Evolutionary conservation across 805 yeast species (phyloP).

Genomic region (Candida sonorensis): DNA sequence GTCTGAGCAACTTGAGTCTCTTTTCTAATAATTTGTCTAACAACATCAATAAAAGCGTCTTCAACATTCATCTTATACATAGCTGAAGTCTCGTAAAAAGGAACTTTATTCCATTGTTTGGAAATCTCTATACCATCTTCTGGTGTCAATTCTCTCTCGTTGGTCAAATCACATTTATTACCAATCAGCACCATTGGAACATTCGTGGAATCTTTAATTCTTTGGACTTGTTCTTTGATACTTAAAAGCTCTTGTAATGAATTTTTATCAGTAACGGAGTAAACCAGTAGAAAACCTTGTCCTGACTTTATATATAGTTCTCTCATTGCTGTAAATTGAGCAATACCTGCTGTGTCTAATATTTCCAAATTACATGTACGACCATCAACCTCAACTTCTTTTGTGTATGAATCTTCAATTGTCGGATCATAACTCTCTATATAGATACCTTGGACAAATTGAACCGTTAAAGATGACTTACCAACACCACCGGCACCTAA

Average conservation of each 20-base stretch:
- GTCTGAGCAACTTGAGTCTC: conserved; percentile 34
- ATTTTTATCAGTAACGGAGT: conserved; percentile 53
- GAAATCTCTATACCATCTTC: conserved; percentile 82
- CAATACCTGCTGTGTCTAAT: conserved; percentile 58
- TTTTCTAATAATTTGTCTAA: conserved; percentile 80
- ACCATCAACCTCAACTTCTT: conserved; percentile 83
- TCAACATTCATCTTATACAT: conserved; percentile 83
- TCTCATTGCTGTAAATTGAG: conserved; percentile 94
- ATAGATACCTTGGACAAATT: conserved; percentile 84
- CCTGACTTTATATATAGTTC: conserved; percentile 85
- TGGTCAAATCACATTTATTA: conserved; percentile 79
- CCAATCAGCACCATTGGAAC: conserved; percentile 92
- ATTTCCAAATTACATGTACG: conserved; percentile 81
- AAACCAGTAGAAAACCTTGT: conserved; percentile 58
- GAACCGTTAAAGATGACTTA: conserved; percentile 87
- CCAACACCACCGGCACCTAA: conserved; percentile 98
- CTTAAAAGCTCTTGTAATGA: conserved; percentile 73
- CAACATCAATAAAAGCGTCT: conserved; percentile 83
- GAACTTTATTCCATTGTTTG: conserved; percentile 81
- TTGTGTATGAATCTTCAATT: conserved; percentile 90
- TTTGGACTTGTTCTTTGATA: conserved; percentile 73
- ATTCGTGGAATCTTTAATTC: conserved; percentile 68
- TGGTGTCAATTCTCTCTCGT: conserved; percentile 67
- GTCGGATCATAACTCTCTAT: conserved; percentile 94
- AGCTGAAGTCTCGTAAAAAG: conserved; percentile 93